A percentile compares a stretch with the other conserved stretches of the same genome.
Conservation (phyloP, 2,329 filamentous ascomycete species). For the Alternaria rosae region DNA sequence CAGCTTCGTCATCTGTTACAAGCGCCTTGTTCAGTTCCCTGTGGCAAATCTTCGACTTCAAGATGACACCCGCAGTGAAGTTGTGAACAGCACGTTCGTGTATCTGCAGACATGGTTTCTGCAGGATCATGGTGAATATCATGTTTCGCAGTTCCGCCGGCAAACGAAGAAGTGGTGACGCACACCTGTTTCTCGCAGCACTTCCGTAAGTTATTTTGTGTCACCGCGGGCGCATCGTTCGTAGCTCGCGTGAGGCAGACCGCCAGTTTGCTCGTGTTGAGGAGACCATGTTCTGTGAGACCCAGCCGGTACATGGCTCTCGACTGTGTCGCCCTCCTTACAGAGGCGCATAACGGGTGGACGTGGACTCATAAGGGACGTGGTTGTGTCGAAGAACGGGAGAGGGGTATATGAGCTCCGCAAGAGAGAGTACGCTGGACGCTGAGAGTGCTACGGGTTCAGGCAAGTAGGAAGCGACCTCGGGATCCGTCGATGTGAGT, state of each 20-base stretch:
- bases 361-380: background rate
- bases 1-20: background rate
- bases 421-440: background rate
- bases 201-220: background rate
- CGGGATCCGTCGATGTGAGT: background rate
- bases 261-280: background rate
- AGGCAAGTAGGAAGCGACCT: background rate
- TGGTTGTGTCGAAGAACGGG: background rate
- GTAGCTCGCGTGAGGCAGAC: background rate
- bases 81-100: background rate
- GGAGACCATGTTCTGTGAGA: background rate
- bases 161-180: background rate
- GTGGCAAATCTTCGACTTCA: background rate
- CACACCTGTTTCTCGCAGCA: background rate
- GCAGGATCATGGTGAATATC: background rate
- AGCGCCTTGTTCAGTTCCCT: background rate
- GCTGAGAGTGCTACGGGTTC: background rate
- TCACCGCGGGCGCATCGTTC: background rate
- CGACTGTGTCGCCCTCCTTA: background rate
- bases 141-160: background rate
- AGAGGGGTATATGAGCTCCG: background rate
- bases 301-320: background rate
- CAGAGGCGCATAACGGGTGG: background rate
- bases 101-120: background rate
- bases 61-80: background rate